phyloP scores from a whole-genome alignment of 148 eudicot species.

The Drosera capensis region DNA sequence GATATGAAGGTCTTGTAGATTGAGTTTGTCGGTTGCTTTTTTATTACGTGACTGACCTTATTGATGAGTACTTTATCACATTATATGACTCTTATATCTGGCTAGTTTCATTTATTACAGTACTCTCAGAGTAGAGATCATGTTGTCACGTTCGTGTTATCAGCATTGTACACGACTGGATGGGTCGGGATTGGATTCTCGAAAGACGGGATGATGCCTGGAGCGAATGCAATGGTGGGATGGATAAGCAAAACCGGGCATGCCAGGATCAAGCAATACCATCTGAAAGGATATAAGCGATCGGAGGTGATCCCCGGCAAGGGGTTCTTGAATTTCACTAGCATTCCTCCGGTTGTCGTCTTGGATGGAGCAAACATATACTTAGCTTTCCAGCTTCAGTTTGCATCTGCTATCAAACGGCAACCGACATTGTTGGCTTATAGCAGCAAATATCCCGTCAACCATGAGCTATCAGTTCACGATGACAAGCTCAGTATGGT shows the following conservation, averaged over 20 bases:
- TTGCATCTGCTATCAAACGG: conserved; percentile 18
- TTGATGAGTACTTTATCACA: too few relatives aligned
- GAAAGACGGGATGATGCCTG: conserved; percentile 77
- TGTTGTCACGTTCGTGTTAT: conserved; percentile 54
- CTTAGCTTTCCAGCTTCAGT: conserved; percentile 74
- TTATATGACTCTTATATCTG: too few relatives aligned
- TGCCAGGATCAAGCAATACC: conserved; percentile 55
- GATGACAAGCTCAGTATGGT: conserved; percentile 53
- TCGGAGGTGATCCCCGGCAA: conserved; percentile 36
- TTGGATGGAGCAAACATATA: conserved; percentile 58
- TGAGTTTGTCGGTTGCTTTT: too few relatives aligned
- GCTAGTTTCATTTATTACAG: too few relatives aligned
- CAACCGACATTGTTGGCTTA: conserved; percentile 76
- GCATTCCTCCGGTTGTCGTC: conserved; percentile 50
- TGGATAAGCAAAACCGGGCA: conserved; percentile 61
- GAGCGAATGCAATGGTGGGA: conserved; percentile 85
- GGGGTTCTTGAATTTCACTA: conserved; percentile 70
- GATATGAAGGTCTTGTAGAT: too few relatives aligned
- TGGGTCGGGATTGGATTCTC: conserved; percentile 97
- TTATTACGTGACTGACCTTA: too few relatives aligned
- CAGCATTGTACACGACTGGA: conserved; percentile 73
- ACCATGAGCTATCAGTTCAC: conserved; percentile 51
- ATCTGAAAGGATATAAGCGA: conserved; percentile 39
- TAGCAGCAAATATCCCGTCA: conserved; percentile 44
- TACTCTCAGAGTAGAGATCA: conserved; percentile 60